Base-by-base conservation (phyloP, 345 rosid species). In the Rhodamnia rubescens region DNA sequence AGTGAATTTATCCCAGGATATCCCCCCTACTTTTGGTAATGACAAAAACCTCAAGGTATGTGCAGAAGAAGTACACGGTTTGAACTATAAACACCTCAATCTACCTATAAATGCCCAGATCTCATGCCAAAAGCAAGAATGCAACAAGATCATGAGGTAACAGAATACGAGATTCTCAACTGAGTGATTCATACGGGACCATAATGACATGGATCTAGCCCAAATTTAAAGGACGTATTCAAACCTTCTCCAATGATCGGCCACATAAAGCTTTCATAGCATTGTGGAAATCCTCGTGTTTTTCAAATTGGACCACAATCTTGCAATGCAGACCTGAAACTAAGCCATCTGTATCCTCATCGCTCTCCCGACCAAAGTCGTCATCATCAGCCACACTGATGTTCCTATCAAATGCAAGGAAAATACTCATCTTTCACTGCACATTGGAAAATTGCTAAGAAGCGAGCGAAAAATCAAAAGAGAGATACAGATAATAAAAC, bases 261-360 rank as follows among this genome's bases (percentile, higher is more conserved):
- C 96, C 97, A 85, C 93, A 93, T 87, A 97, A 90, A 82, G 92
- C 98, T 90, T 92, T 94, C 85, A 97, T 91, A 80, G 96, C 92
- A 88, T 91, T 93, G 83, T 90, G 91, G 74, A 97, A 95, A 82
- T 97, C 99, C 61, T 55, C 59, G 85, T 91, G 87, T 86, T 92
- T 94, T 92, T 97, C 98, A 78, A 97, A 95, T 89, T 94, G 98
- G 89, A 94, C 97, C 83, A 97, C 95, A 83, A 95, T 93, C 89
- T 95, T 97, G 92, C 98, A 95, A 57, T 95, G 91, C 52, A 97
- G 99, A 88, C 98, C 98, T 61, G 98, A 91, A 87, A 93, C 92
- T 42, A 97, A 83, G 90, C 88, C 88, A 52, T 87, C 90, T 75
- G 74, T 88, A 57, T 89, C 94, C 85, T 88, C 94, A 20, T 92